Percentiles rank a stretch among this genome's conserved stretches.
Evolutionary conservation across 257 asterid species (phyloP).

Genomic region (Plantago ovata): DNA sequence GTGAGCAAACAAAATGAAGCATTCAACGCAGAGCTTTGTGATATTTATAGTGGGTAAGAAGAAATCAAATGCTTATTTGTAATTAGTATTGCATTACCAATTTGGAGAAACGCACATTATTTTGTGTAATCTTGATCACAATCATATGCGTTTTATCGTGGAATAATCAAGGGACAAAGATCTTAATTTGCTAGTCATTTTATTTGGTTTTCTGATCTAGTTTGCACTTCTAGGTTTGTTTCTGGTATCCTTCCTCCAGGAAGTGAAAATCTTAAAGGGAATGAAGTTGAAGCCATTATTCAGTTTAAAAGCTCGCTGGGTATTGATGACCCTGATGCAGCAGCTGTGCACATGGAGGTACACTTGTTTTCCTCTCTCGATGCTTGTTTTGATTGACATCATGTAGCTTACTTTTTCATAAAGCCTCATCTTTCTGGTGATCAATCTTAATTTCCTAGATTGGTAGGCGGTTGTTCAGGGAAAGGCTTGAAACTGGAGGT

Average conservation of each 20-base stretch:
- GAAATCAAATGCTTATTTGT: slow-evolving; percentile 1
- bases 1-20: slow-evolving; percentile 85
- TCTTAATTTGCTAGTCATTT: background rate
- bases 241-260: slow-evolving; percentile 80
- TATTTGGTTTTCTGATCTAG: background rate
- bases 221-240: slow-evolving; percentile 48
- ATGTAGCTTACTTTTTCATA: background rate
- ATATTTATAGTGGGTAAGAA: slow-evolving; percentile 80
- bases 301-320: slow-evolving; percentile 82
- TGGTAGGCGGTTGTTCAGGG: slow-evolving; percentile 88
- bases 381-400: no score
- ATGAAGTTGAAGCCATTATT: slow-evolving; percentile 77
- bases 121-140: background rate
- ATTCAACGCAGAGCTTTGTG: slow-evolving; percentile 85
- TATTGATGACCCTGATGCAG: slow-evolving; percentile 99
- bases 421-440: slow-evolving; percentile 7
- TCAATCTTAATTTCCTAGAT: slow-evolving; percentile 55
- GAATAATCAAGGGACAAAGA: background rate
- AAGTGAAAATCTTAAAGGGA: slow-evolving; percentile 78
- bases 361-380: no score
- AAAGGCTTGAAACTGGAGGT: slow-evolving; percentile 95
- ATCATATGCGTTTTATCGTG: background rate
- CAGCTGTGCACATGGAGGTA: slow-evolving; percentile 98
- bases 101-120: background rate
- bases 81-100: slow-evolving; percentile 1